Percentiles rank a stretch among this genome's conserved stretches.
Conservation (phyloP, 2,329 filamentous ascomycete genomes). For the Sporothrix inflata region DNA sequence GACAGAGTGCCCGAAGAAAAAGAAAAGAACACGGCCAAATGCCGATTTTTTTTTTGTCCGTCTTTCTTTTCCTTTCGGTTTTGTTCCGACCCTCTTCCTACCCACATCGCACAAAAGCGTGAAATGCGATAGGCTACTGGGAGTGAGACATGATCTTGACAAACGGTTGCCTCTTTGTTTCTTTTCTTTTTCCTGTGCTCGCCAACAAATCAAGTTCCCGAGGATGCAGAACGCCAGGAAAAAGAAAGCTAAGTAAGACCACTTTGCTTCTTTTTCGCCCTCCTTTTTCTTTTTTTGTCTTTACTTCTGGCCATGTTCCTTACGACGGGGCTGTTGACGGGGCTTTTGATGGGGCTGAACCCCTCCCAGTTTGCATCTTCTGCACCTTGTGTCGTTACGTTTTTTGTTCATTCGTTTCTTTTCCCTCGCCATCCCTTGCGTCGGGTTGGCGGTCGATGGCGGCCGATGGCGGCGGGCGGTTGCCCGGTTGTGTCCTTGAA, state of each 20-base stretch:
- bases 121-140: background rate
- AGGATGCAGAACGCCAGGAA: background rate
- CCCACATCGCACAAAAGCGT: background rate
- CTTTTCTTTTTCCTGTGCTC: background rate
- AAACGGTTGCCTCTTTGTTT: background rate
- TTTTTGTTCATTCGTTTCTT: background rate
- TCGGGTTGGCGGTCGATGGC: background rate
- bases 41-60: background rate
- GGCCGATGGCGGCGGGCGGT: background rate
- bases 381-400: no score
- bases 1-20: no score
- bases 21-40: background rate
- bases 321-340: background rate
- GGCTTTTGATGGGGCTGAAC: background rate
- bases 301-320: background rate
- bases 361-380: background rate
- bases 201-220: constrained; percentile 8
- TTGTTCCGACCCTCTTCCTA: background rate
- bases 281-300: background rate
- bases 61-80: background rate
- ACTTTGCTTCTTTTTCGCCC: background rate
- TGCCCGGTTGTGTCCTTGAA: background rate
- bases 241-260: background rate
- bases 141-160: constrained; percentile 4
- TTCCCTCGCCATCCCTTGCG: constrained; percentile 3